These are phyloP conservation scores for Alectoria sarmentosa DNA, from an alignment of 495 filamentous ascomycete species.

Conservation along the genomic window DNA sequence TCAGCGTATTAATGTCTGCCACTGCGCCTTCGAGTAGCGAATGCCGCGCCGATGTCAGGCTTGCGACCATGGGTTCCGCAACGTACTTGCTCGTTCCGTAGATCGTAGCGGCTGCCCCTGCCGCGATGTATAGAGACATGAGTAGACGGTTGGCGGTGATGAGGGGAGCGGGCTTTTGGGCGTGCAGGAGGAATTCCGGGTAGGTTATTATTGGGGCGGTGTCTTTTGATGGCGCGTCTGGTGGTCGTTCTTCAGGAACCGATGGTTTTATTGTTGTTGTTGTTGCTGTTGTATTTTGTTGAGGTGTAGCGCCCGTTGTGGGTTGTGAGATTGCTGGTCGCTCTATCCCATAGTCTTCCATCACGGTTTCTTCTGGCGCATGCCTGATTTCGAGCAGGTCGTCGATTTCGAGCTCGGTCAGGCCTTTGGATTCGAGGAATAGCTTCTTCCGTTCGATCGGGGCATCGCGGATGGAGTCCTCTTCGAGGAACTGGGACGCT, in stretches of 20 bases:
- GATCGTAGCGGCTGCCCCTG: slow-evolving; percentile 58
- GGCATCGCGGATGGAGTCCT: slow-evolving; percentile 64
- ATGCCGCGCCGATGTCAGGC: slow-evolving; percentile 69
- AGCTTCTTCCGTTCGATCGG: slow-evolving; percentile 63
- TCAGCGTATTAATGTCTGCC: slow-evolving; percentile 58
- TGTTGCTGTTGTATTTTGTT: slow-evolving; percentile 17
- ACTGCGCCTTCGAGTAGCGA: slow-evolving; percentile 63
- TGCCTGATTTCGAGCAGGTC: slow-evolving; percentile 41
- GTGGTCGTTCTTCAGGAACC: slow-evolving; percentile 11
- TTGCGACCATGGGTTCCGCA: slow-evolving; percentile 73
- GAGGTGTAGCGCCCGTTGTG: slow-evolving; percentile 20
- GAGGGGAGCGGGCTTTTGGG: slow-evolving; percentile 64
- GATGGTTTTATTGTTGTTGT: too few relatives aligned
- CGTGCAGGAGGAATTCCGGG: slow-evolving; percentile 76
- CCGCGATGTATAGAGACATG: slow-evolving; percentile 70
- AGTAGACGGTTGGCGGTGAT: slow-evolving; percentile 68
- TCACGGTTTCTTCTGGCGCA: slow-evolving; percentile 22
- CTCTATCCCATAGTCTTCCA: slow-evolving; percentile 21
- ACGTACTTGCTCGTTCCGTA: slow-evolving; percentile 80
- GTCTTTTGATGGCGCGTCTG: slow-evolving; percentile 36
- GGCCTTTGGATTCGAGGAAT: slow-evolving; percentile 76
- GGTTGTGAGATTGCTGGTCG: slow-evolving; percentile 12
- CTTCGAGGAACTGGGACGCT: slow-evolving; percentile 71
- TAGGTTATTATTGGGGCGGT: slow-evolving; percentile 92
- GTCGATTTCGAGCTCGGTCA: slow-evolving; percentile 60